Percentiles rank a stretch among this genome's conserved stretches.
Evolutionary conservation across 2,329 filamentous ascomycete genomes (phyloP).

Genomic region (Xylaria multiplex): DNA sequence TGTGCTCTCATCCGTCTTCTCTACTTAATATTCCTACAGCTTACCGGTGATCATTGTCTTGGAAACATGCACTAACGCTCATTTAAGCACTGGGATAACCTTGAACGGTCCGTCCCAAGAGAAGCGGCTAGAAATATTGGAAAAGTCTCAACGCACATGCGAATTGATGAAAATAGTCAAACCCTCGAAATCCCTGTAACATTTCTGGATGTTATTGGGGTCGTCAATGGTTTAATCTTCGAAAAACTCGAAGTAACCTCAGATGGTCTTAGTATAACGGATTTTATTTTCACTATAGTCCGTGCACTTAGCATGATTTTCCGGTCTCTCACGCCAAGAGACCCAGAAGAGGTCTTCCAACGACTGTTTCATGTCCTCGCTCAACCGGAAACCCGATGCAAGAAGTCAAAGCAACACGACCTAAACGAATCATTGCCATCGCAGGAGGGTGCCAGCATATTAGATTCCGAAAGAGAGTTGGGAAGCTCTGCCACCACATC

Average conservation of each 20-base stretch:
- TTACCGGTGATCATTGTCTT: too few relatives aligned
- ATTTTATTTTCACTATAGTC: slow-evolving; percentile 4
- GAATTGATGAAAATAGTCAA: slow-evolving; percentile 12
- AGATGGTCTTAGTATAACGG: slow-evolving; percentile 7
- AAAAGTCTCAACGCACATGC: slow-evolving; percentile 3
- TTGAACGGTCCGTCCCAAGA: slow-evolving; percentile 7
- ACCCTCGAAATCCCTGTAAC: slow-evolving; percentile 12
- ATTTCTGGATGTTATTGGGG: slow-evolving; percentile 15
- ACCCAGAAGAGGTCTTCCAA: slow-evolving; percentile 24
- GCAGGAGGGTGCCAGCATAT: too few relatives aligned
- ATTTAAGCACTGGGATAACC: slow-evolving; percentile 24
- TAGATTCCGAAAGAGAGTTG: too few relatives aligned
- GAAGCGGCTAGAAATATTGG: slow-evolving; percentile 10
- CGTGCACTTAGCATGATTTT: slow-evolving; percentile 1
- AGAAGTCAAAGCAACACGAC: background rate
- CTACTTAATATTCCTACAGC: background rate
- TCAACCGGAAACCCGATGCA: background rate
- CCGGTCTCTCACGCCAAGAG: background rate
- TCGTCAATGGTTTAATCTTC: slow-evolving; percentile 11
- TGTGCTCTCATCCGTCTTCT: background rate
- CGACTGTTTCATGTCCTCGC: slow-evolving; percentile 27
- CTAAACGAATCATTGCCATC: background rate
- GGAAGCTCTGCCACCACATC: too few relatives aligned
- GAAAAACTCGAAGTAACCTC: slow-evolving; percentile 19
- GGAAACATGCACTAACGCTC: background rate